Percentiles rank a stretch among this genome's conserved stretches.
phyloP scores from a whole-genome alignment of 495 filamentous ascomycete genomes.

The Aspergillus haitiensis region DNA sequence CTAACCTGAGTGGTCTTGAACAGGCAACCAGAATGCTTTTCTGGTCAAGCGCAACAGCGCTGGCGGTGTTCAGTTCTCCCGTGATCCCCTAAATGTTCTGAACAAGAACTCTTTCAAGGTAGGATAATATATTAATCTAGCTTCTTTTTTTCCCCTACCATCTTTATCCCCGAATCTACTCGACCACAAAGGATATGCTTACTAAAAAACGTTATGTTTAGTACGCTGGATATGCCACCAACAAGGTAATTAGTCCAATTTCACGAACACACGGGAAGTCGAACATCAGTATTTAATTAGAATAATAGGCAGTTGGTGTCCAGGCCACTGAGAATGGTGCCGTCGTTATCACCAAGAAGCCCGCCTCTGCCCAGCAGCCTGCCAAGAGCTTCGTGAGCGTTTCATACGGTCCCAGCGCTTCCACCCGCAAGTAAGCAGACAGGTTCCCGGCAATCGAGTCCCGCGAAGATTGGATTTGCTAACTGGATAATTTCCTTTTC shows the following conservation, averaged over 20 bases:
- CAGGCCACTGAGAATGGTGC: constrained; percentile 66
- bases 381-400: constrained; percentile 60
- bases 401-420: constrained; percentile 66
- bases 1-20: constrained; percentile 27
- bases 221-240: constrained; percentile 88
- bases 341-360: constrained; percentile 80
- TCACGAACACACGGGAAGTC: constrained; percentile 18
- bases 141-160: neutral
- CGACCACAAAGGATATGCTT: neutral
- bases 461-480: constrained; percentile 17
- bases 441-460: neutral
- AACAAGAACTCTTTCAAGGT: constrained; percentile 94
- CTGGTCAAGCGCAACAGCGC: constrained; percentile 81
- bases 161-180: neutral
- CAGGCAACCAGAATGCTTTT: constrained; percentile 78
- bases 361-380: constrained; percentile 63
- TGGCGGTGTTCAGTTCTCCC: constrained; percentile 84
- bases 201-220: constrained; percentile 34
- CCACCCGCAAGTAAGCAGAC: constrained; percentile 70
- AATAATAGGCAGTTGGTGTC: constrained; percentile 75
- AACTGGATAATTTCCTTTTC: constrained; percentile 13
- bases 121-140: constrained; percentile 18
- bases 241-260: constrained; percentile 67
- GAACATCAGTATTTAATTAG: constrained; percentile 12
- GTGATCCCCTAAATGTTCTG: constrained; percentile 84